A percentile compares a stretch with the other conserved stretches of the same genome.
phyloP scores from a whole-genome alignment of 768 basidiomycete species.

The Agaricus sinodeliciosus region DNA sequence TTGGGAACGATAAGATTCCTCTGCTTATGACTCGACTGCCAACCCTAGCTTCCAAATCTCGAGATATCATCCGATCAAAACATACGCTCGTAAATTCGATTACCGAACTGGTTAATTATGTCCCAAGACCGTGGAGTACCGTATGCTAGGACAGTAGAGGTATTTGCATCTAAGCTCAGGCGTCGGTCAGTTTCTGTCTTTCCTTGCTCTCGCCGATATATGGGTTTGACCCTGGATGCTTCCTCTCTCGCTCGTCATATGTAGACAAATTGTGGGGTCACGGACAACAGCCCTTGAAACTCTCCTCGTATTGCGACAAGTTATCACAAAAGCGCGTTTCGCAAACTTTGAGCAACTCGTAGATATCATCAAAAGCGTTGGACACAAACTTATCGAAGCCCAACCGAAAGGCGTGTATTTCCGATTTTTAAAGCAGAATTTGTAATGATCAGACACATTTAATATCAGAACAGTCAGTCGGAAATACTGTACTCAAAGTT shows the following conservation, averaged over 20 bases:
- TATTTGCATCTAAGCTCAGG: conserved; percentile 60
- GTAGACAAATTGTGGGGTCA: conserved; percentile 88
- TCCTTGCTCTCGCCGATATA: conserved; percentile 3
- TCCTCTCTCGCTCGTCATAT: conserved; percentile 2
- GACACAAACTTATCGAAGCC: conserved; percentile 76
- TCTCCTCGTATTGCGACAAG: conserved; percentile 78
- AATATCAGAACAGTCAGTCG: conserved; percentile 80
- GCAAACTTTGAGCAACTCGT: conserved; percentile 83
- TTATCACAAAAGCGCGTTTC: conserved; percentile 83
- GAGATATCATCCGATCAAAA: neutral
- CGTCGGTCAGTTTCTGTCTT: conserved; percentile 51
- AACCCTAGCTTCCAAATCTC: neutral
- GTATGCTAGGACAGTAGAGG: conserved; percentile 58
- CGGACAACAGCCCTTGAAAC: conserved; percentile 87
- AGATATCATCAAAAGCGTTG: conserved; percentile 70
- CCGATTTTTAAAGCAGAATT: neutral
- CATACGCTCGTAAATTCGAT: neutral
- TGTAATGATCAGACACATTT: neutral
- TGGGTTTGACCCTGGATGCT: too few species aligned
- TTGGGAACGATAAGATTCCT: neutral
- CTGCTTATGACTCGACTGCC: neutral
- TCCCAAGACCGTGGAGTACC: conserved; percentile 29
- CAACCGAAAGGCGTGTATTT: conserved; percentile 80
- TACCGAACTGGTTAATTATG: conserved; percentile 26
- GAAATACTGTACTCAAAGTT: conserved; percentile 90